phyloP scores from a whole-genome alignment of 2,329 filamentous ascomycete genomes.

The Fusarium aywerte region DNA sequence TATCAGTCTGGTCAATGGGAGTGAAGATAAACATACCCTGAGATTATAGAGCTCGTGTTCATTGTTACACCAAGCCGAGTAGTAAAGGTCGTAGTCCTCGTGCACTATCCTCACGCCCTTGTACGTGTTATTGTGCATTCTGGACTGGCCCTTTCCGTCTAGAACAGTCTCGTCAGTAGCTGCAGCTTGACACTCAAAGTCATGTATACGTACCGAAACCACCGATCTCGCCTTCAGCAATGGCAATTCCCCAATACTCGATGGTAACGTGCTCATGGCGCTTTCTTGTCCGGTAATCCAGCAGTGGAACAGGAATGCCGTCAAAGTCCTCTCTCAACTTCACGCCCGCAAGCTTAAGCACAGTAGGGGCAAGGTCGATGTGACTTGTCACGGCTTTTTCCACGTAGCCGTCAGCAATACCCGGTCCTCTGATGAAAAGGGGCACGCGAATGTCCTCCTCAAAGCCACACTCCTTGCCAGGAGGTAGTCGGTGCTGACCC shows the following conservation, averaged over 20 bases:
- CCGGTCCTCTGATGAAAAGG: conserved; percentile 66
- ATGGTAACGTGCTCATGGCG: conserved; percentile 66
- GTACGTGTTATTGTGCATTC: conserved; percentile 64
- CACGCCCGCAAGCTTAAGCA: conserved; percentile 59
- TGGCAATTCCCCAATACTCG: conserved; percentile 65
- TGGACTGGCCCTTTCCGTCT: conserved; percentile 38
- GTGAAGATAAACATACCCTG: conserved; percentile 48
- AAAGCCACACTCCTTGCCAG: conserved; percentile 67
- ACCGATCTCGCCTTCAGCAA: conserved; percentile 51
- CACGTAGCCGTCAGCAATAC: conserved; percentile 54
- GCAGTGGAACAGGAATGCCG: conserved; percentile 63
- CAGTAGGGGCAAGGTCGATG: conserved; percentile 71
- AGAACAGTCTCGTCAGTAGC: conserved; percentile 3
- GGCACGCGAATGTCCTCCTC: conserved; percentile 71
- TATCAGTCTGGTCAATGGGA: neutral
- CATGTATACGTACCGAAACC: conserved; percentile 42
- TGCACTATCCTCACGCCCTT: conserved; percentile 67
- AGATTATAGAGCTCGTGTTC: conserved; percentile 75
- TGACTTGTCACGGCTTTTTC: conserved; percentile 66
- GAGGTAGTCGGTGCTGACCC: conserved; percentile 66
- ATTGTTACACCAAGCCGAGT: conserved; percentile 75
- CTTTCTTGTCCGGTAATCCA: conserved; percentile 37
- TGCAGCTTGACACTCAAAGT: neutral
- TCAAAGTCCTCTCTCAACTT: conserved; percentile 64
- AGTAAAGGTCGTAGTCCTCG: conserved; percentile 68